phyloP scores from a whole-genome alignment of 192 early-diverging fungal genomes.

The Coemansia sp. region DNA sequence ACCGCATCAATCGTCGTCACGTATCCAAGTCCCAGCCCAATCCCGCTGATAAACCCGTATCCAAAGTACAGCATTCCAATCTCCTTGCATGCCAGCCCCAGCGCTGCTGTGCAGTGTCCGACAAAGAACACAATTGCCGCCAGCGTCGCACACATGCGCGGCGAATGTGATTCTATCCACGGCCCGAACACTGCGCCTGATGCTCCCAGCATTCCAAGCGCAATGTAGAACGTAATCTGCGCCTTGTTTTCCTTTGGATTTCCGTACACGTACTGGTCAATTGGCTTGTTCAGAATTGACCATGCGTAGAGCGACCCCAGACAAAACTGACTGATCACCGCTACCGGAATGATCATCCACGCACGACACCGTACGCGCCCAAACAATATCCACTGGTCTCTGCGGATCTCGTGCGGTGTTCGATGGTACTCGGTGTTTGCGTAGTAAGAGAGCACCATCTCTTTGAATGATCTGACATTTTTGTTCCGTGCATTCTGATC shows the following conservation, averaged over 20 bases:
- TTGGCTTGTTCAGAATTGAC: slow-evolving; percentile 75
- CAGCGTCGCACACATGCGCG: slow-evolving; percentile 64
- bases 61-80: slow-evolving; percentile 69
- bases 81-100: slow-evolving; percentile 60
- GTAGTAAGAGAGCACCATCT: slow-evolving; percentile 52
- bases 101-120: slow-evolving; percentile 67
- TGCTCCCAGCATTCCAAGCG: slow-evolving; percentile 72
- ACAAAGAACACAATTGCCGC: slow-evolving; percentile 67
- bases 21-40: slow-evolving; percentile 71
- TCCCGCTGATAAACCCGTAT: slow-evolving; percentile 71
- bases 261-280: slow-evolving; percentile 61
- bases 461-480: slow-evolving; percentile 39
- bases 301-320: slow-evolving; percentile 76
- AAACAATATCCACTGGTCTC: slow-evolving; percentile 55
- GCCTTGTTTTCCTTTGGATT: slow-evolving; percentile 55
- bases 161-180: slow-evolving; percentile 77
- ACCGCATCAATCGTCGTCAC: slow-evolving; percentile 74
- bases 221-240: slow-evolving; percentile 73
- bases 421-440: slow-evolving; percentile 62
- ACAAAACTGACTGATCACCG: slow-evolving; percentile 72
- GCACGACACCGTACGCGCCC: slow-evolving; percentile 60
- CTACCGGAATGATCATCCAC: slow-evolving; percentile 70
- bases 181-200: slow-evolving; percentile 74
- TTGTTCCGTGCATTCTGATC: slow-evolving; percentile 19
- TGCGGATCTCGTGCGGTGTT: slow-evolving; percentile 57